Base-by-base conservation (phyloP, 352 stramenopile species). In the Globisporangium nagaii region DNA sequence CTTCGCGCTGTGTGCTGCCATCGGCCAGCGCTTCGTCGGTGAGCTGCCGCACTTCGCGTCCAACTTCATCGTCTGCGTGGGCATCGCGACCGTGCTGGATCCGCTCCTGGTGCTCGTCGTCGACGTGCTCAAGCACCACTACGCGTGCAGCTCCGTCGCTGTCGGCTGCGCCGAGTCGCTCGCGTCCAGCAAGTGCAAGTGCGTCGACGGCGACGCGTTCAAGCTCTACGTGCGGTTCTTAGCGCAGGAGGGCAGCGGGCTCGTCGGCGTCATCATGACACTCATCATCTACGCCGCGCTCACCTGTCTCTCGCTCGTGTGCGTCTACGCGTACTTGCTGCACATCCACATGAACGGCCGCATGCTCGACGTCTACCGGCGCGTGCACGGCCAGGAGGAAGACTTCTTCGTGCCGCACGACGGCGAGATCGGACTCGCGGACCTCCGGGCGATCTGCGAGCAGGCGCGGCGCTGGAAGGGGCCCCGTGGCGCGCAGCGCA, bases 361-460 rank as follows among this genome's bases (percentile, higher is more conserved):
- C 42, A 91, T 96, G 79, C 70, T 96, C 7, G 88, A 96, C 55
- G 66, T 90, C 6, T 96, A 95, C 53, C 70, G 82, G 1, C 82
- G 88, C 20, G 53, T 96, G 9, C 79, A 94, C 56, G 81, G 65
- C 9, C 69, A 78, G 9, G 79, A 93, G 41, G 58, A 71, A 42
- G 50, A 73, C 1, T 91, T 96, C 41, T 96, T 96, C 54, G 61
- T 96, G 13, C 89, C 89, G n/a, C 75, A 96, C 39, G 88, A 97
- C 63, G 76, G 84, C 44, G 89, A 97, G 42, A 56, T 97, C 17
- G 90, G 79, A 3, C 48, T 80, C 2, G 60, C 79, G 13, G 88
- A 96, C 57, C 60, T 97, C 13, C 52, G 74, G 22, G 57, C 69
- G n/a, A 71, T 95, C 9, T 89, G 76, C 57, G 67, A 69, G 15